Base-by-base conservation (phyloP, 2,329 filamentous ascomycete genomes). In the Aspergillus clavatus region DNA sequence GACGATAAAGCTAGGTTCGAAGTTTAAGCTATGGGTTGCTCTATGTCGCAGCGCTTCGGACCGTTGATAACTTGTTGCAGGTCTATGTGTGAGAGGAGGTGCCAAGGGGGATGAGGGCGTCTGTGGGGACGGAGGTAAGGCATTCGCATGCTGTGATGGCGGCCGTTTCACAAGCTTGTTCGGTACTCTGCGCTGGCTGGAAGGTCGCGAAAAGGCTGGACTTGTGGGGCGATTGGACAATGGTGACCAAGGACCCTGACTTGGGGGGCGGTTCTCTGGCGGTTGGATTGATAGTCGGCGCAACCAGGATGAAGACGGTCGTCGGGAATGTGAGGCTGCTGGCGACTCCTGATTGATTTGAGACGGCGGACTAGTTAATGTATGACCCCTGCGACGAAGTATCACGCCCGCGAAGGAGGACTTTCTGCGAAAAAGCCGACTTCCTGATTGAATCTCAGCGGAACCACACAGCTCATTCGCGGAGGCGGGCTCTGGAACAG, bases 131-230 rank as follows among this genome's bases (percentile, higher is more conserved):
- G 68, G 59, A 10, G 70, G 61, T 47, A 71, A 63, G 43, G 62
- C 65, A 40, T 74, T 61, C 35, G 69, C 68, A 52, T 72, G 73
- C 40, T 79, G 68, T 8, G 80, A 83, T 16, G 74, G 72, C 4
- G 78, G 73, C 33, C 81, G 75, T 65, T 84, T 84, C 42, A 84
- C 77, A 7, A 84, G 71, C 63, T 81, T 83, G 66, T 84, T 84
- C 19, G 76, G 77, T 19, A 53, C 49, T 53, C 64, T 61, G 48
- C 59, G 59, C 45, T 58, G 55, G 44, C 56, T 57, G 24, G 60
- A 50, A 18, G 61, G 54, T 36, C 54, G 56, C 31, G 62, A 57
- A 44, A 76, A 57, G 31, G 77, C 73, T 42, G 78, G 76, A 36
- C 72, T 75, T 16, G 69, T 73, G 19, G 78, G 79, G 43, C 72